Evolutionary conservation across 192 early-diverging fungal genomes (phyloP).

Genomic region (Podila horticola): DNA sequence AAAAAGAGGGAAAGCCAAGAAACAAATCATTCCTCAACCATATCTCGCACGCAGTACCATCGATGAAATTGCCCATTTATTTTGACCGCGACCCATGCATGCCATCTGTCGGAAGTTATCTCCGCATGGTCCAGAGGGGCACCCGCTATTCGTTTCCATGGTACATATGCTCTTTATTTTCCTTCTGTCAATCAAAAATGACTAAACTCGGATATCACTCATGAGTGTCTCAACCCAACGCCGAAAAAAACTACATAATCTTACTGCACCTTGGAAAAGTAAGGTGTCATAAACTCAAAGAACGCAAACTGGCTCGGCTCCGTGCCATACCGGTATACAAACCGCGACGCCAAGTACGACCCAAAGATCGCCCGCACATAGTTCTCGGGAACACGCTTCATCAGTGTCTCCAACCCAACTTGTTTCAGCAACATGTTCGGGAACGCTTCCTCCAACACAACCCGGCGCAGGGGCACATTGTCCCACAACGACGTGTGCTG

Average conservation of each 20-base stretch:
- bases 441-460: slow-evolving; percentile 91
- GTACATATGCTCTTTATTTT: no score
- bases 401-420: slow-evolving; percentile 86
- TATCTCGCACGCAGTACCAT: neutral
- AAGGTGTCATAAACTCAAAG: slow-evolving; percentile 91
- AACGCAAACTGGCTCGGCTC: slow-evolving; percentile 97
- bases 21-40: neutral
- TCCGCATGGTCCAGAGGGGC: no score
- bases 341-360: slow-evolving; percentile 91
- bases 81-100: no score
- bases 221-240: no score
- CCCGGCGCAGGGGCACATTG: slow-evolving; percentile 81
- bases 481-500: slow-evolving; percentile 94
- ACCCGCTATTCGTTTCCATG: no score
- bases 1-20: neutral
- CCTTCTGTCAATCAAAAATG: no score
- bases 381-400: slow-evolving; percentile 90
- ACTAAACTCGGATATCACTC: no score
- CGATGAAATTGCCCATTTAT: no score
- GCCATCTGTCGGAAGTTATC: no score
- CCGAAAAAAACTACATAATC: neutral
- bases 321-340: slow-evolving; percentile 97
- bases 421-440: slow-evolving; percentile 90
- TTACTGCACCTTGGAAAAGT: slow-evolving; percentile 53
- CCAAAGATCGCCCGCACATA: slow-evolving; percentile 99